Conservation (phyloP, 768 basidiomycete genomes). For the Mycena galopus region DNA sequence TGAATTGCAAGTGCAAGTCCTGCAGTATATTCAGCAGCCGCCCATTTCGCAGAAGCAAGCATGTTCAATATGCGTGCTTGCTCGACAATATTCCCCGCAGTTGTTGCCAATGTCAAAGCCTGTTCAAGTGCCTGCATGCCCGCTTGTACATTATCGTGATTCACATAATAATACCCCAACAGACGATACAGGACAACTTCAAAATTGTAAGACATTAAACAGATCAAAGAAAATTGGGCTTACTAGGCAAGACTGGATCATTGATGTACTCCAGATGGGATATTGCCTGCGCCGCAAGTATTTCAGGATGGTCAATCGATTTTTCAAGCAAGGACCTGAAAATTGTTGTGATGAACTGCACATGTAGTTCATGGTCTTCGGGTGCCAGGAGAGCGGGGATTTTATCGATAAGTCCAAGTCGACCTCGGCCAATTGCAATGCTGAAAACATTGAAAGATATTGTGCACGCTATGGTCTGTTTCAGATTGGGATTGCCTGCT, state of each 20-base stretch:
- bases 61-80: neutral
- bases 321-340: neutral
- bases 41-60: neutral
- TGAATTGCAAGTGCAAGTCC: neutral
- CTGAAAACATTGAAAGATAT: neutral
- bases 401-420: neutral
- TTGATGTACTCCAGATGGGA: neutral
- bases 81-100: neutral
- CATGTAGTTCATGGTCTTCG: neutral
- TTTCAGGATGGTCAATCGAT: neutral
- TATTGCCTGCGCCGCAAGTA: neutral
- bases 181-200: neutral
- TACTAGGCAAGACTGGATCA: neutral
- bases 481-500: neutral
- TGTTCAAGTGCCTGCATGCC: neutral
- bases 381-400: neutral
- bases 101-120: neutral
- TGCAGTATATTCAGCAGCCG: neutral
- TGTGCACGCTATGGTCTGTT: neutral
- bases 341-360: neutral
- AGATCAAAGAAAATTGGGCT: too few relatives aligned
- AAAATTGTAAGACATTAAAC: neutral
- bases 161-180: neutral
- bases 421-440: neutral
- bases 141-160: neutral